A percentile compares a stretch with the other conserved stretches of the same genome.
These are phyloP conservation scores for Teratosphaeria zuluensis DNA, from an alignment of 2,329 filamentous ascomycete genomes.

Conservation along the genomic window DNA sequence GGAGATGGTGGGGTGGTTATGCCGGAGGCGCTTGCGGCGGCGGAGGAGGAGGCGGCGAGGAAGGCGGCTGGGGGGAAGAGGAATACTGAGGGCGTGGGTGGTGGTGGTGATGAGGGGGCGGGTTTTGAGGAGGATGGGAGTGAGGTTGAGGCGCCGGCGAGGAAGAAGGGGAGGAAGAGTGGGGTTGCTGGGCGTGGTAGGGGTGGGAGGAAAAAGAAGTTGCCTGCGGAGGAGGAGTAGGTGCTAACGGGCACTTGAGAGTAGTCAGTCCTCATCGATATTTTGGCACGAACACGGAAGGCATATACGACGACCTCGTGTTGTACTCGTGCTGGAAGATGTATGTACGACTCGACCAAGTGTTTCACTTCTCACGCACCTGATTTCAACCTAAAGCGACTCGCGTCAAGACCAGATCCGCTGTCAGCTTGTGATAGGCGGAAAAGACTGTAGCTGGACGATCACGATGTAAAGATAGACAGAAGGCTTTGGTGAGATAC, in stretches of 20 bases:
- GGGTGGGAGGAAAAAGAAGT: slow-evolving; percentile 1
- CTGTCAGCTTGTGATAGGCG: too few species aligned
- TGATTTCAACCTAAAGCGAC: too few species aligned
- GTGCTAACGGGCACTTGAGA: not conserved
- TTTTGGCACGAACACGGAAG: too few species aligned
- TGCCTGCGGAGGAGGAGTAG: not conserved
- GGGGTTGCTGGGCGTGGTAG: not conserved
- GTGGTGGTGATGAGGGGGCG: not conserved
- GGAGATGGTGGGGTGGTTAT: not conserved
- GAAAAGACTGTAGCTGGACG: too few species aligned
- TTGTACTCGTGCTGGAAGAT: too few species aligned
- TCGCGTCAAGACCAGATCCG: too few species aligned
- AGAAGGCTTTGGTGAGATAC: too few species aligned
- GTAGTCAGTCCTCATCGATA: too few species aligned
- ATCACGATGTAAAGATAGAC: too few species aligned
- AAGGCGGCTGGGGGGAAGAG: slow-evolving; percentile 9
- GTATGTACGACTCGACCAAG: too few species aligned
- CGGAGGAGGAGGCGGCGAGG: not conserved
- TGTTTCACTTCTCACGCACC: too few species aligned
- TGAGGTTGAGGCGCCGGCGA: slow-evolving; percentile 9
- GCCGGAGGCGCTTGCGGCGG: not conserved
- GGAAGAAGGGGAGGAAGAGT: slow-evolving; percentile 7
- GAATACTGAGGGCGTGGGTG: not conserved
- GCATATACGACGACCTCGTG: too few species aligned
- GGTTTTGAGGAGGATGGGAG: slow-evolving; percentile 5